These are phyloP conservation scores for Kickxella alabastrina DNA, from an alignment of 192 early-diverging fungal species.

Conservation along the genomic window DNA sequence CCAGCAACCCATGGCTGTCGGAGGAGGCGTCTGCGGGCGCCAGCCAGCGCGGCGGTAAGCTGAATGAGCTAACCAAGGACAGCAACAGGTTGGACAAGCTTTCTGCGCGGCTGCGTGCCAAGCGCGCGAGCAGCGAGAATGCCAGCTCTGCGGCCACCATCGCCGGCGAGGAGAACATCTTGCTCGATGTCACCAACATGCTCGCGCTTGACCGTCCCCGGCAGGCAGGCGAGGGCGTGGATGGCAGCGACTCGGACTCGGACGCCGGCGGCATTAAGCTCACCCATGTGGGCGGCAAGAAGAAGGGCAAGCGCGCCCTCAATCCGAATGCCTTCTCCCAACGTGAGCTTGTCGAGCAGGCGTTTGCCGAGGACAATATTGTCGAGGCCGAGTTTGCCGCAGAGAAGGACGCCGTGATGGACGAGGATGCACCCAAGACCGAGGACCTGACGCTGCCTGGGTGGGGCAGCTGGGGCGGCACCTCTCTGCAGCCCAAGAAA, in stretches of 20 bases:
- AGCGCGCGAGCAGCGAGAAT: constrained; percentile 36
- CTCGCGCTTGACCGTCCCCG: constrained; percentile 13
- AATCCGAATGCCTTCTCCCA: constrained; percentile 61
- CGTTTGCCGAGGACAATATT: constrained; percentile 93
- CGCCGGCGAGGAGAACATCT: constrained; percentile 55
- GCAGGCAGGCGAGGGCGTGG: too few species aligned
- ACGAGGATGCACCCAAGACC: constrained; percentile 73
- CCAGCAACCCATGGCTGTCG: constrained; percentile 78
- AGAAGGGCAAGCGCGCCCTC: constrained; percentile 48
- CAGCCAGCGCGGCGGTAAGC: constrained; percentile 39
- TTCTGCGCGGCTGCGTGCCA: constrained; percentile 62
- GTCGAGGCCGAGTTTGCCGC: constrained; percentile 82
- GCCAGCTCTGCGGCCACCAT: not conserved
- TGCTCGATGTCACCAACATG: constrained; percentile 69
- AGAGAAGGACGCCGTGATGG: constrained; percentile 70
- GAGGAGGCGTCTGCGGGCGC: constrained; percentile 39
- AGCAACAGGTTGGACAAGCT: constrained; percentile 63
- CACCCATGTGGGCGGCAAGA: constrained; percentile 27
- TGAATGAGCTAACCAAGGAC: constrained; percentile 48
- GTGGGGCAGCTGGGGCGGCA: constrained; percentile 86
- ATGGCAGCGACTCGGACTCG: constrained; percentile 13
- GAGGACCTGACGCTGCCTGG: constrained; percentile 86
- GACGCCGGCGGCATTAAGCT: constrained; percentile 10
- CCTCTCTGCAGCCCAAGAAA: constrained; percentile 60
- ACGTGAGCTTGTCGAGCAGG: constrained; percentile 82